Percentiles rank a stretch among this genome's conserved stretches.
These are phyloP conservation scores for Draba incana DNA, from an alignment of 345 rosid genomes.

Conservation along the genomic window DNA sequence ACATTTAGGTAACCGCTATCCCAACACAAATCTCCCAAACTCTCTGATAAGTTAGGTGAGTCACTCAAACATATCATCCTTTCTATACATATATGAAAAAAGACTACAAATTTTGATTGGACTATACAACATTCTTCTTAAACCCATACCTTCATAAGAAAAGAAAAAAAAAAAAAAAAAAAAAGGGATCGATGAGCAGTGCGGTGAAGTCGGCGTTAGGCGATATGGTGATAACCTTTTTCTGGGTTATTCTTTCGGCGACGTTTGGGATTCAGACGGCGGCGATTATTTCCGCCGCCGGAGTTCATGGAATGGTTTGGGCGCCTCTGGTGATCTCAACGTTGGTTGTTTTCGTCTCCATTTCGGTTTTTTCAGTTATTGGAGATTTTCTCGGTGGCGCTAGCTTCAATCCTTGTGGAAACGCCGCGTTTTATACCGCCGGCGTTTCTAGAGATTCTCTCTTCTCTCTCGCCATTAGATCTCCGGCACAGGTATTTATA, in stretches of 20 bases:
- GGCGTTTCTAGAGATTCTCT: constrained; percentile 78
- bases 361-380: constrained; percentile 59
- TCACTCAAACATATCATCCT: constrained; percentile 35
- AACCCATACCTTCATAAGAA: constrained; percentile 11
- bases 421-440: constrained; percentile 79
- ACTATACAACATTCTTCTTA: constrained; percentile 7
- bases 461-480: constrained; percentile 82
- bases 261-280: constrained; percentile 64
- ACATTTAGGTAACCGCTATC: background rate
- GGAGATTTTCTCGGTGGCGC: constrained; percentile 81
- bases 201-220: constrained; percentile 67
- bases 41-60: constrained; percentile 35
- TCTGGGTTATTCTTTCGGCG: constrained; percentile 77
- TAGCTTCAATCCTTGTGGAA: constrained; percentile 87
- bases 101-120: constrained; percentile 7
- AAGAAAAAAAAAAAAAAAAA: background rate
- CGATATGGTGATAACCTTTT: constrained; percentile 63
- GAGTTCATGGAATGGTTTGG: constrained; percentile 54
- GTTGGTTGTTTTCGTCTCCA: constrained; percentile 62
- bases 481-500: constrained; percentile 79
- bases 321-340: constrained; percentile 57
- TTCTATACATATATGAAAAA: background rate
- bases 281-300: constrained; percentile 53
- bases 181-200: constrained; percentile 39
- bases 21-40: constrained; percentile 9